These are phyloP conservation scores for Bacterosira constricta DNA, from an alignment of 108 stramenopile species.

Conservation along the genomic window DNA sequence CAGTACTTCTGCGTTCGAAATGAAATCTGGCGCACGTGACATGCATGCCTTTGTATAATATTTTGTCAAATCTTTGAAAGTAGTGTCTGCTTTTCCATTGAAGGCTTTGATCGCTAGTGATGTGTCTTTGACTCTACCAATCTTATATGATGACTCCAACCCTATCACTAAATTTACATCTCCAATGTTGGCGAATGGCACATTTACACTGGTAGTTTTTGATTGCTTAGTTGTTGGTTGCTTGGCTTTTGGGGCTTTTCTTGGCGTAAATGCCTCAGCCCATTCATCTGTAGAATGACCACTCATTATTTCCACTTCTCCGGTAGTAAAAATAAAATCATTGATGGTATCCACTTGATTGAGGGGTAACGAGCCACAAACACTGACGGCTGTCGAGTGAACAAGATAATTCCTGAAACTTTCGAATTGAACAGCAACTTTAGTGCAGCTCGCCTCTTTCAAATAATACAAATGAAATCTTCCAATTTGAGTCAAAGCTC, in stretches of 20 bases:
- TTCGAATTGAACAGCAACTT: slow-evolving; percentile 27
- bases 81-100: slow-evolving; percentile 27
- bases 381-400: slow-evolving; percentile 7
- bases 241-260: not conserved
- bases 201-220: not conserved
- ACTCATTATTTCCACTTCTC: slow-evolving; percentile 8
- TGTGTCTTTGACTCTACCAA: slow-evolving; percentile 28
- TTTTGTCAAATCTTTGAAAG: slow-evolving; percentile 30
- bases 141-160: not conserved
- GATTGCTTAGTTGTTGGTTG: too few relatives aligned
- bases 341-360: slow-evolving; percentile 20
- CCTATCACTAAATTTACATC: slow-evolving; percentile 11
- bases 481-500: slow-evolving; percentile 1
- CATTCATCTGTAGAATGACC: slow-evolving; percentile 35
- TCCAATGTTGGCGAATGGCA: slow-evolving; percentile 17
- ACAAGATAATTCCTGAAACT: slow-evolving; percentile 31
- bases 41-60: slow-evolving; percentile 33
- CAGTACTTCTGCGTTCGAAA: slow-evolving; percentile 43
- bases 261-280: slow-evolving; percentile 16
- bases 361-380: slow-evolving; percentile 33
- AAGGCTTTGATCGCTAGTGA: slow-evolving; percentile 32
- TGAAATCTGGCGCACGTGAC: slow-evolving; percentile 28
- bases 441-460: not conserved
- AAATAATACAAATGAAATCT: slow-evolving; percentile 14
- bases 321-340: slow-evolving; percentile 15